Conservation (phyloP, 495 filamentous ascomycete genomes). For the Penicillium argentinense region DNA sequence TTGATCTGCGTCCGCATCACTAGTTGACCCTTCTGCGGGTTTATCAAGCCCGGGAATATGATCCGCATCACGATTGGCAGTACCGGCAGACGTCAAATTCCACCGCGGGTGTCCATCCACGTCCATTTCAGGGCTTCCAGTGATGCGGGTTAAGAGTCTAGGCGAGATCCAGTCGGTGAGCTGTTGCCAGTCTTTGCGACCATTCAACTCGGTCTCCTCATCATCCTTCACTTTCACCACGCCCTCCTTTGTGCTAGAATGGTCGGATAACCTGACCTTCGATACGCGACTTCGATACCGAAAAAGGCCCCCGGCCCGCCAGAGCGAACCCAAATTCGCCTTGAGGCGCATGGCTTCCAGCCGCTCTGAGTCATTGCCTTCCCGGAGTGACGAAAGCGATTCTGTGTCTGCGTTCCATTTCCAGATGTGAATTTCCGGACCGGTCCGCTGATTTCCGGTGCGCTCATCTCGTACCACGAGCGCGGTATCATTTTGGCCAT, state of each 20-base stretch:
- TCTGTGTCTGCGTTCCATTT: conserved; percentile 45
- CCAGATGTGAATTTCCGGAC: conserved; percentile 41
- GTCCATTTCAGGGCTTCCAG: conserved; percentile 36
- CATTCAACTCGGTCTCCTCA: conserved; percentile 32
- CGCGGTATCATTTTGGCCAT: conserved; percentile 13
- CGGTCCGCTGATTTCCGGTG: neutral
- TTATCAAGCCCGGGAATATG: conserved; percentile 49
- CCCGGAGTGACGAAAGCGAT: conserved; percentile 25
- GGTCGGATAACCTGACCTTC: conserved; percentile 19
- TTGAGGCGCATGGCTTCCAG: conserved; percentile 42
- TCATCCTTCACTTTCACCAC: conserved; percentile 25
- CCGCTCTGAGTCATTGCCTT: conserved; percentile 23
- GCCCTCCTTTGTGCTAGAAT: conserved; percentile 3
- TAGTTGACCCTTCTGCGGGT: conserved; percentile 11
- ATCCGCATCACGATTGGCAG: conserved; percentile 45
- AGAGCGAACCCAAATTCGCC: conserved; percentile 39
- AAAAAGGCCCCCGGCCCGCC: conserved; percentile 44
- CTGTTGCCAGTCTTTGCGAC: conserved; percentile 38
- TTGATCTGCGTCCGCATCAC: conserved; percentile 1
- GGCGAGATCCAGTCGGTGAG: conserved; percentile 44
- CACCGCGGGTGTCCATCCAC: conserved; percentile 41
- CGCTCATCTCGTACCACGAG: conserved; percentile 11
- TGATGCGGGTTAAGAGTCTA: conserved; percentile 38
- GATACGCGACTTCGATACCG: conserved; percentile 43
- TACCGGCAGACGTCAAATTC: conserved; percentile 48